Conservation (phyloP, 139 green algal genomes). For the Chlorella sp. region DNA sequence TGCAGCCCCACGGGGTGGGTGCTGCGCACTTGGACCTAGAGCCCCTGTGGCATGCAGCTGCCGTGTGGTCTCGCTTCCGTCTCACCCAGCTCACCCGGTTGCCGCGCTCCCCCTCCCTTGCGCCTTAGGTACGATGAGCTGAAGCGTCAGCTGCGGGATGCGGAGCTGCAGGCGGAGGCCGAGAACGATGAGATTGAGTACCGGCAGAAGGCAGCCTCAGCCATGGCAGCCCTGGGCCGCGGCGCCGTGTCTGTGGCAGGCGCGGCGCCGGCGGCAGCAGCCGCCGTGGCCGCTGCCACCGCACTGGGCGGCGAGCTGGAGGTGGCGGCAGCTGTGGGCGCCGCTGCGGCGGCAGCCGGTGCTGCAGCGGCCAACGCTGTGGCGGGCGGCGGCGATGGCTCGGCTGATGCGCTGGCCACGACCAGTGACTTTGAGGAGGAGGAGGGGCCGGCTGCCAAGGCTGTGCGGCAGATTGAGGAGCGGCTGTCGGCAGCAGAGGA, state of each 20-base stretch:
- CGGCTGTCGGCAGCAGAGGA: no score
- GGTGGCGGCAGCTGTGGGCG: neutral
- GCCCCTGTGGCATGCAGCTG: no score
- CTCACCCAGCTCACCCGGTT: neutral
- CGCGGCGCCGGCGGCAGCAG: neutral
- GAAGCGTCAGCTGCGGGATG: conserved; percentile 53
- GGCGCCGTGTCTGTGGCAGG: neutral
- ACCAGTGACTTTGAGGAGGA: no score
- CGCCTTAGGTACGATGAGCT: conserved; percentile 60
- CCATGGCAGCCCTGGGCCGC: conserved; percentile 15
- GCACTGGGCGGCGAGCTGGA: neutral
- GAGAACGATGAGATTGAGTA: conserved; percentile 24
- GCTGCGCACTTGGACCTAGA: no score
- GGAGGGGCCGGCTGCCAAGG: no score
- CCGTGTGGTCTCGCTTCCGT: neutral
- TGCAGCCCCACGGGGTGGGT: no score
- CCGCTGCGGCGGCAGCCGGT: neutral
- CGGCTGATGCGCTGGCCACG: no score
- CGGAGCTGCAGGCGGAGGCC: conserved; percentile 43
- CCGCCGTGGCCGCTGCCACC: neutral
- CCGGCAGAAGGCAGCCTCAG: conserved; percentile 18
- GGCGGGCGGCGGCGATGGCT: neutral
- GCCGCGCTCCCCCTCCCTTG: no score
- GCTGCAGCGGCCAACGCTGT: neutral
- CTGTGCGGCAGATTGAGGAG: no score